A percentile compares a stretch with the other conserved stretches of the same genome.
Evolutionary conservation across 2,329 filamentous ascomycete genomes (phyloP).

Genomic region (Neocatenulostroma microsporum): DNA sequence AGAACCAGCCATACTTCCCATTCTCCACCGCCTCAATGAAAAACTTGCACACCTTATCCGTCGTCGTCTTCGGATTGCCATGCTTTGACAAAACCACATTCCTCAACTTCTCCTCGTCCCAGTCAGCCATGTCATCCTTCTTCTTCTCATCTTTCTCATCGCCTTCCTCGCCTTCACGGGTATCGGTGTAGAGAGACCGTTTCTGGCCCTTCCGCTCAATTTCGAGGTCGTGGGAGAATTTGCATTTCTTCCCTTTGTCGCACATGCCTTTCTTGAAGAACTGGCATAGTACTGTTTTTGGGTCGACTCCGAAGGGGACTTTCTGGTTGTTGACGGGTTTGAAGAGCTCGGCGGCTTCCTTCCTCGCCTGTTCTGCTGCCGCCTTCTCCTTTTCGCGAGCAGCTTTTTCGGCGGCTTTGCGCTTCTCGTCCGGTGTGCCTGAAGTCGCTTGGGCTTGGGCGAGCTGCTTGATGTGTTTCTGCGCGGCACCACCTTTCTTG

Average conservation of each 20-base stretch:
- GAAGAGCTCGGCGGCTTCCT: conserved; percentile 72
- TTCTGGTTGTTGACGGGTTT: conserved; percentile 95
- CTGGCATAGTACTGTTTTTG: conserved; percentile 92
- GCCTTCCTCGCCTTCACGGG: conserved; percentile 57
- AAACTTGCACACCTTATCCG: conserved; percentile 98
- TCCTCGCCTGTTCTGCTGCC: conserved; percentile 76
- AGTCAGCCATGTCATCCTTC: conserved; percentile 86
- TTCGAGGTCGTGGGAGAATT: conserved; percentile 87
- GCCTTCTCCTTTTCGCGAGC: conserved; percentile 78
- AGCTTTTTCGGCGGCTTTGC: conserved; percentile 58
- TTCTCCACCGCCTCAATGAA: conserved; percentile 98
- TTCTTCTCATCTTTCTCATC: conserved; percentile 67
- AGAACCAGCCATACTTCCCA: conserved; percentile 99
- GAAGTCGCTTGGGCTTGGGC: conserved; percentile 63
- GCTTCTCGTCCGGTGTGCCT: conserved; percentile 81
- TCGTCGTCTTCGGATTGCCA: conserved; percentile 89
- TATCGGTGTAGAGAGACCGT: conserved; percentile 83
- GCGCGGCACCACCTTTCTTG: conserved; percentile 87
- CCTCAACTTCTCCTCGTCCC: conserved; percentile 94
- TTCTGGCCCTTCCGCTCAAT: conserved; percentile 90
- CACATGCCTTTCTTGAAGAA: conserved; percentile 97
- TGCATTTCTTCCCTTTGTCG: conserved; percentile 95
- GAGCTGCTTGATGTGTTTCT: conserved; percentile 85
- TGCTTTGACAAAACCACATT: conserved; percentile 92
- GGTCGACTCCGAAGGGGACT: conserved; percentile 93